A percentile compares a stretch with the other conserved stretches of the same genome.
Evolutionary conservation across 805 yeast genomes (phyloP).

Genomic region (Saccharomyces mikatae): DNA sequence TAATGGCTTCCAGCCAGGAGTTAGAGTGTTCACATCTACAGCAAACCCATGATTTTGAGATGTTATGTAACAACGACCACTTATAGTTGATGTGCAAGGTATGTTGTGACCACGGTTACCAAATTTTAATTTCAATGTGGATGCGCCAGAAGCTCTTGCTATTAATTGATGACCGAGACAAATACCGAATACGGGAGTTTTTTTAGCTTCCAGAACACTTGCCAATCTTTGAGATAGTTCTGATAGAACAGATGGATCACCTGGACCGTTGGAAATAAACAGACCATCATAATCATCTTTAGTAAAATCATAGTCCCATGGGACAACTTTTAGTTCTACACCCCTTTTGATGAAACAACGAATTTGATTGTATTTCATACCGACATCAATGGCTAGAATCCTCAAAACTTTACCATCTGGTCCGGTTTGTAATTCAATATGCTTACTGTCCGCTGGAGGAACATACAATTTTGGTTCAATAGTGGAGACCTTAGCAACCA

Average conservation of each 20-base stretch:
- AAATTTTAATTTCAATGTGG: constrained; percentile 83
- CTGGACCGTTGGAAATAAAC: constrained; percentile 97
- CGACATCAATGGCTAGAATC: constrained; percentile 89
- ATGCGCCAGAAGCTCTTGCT: constrained; percentile 93
- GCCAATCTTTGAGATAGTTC: constrained; percentile 55
- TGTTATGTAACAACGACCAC: constrained; percentile 96
- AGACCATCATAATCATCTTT: constrained; percentile 85
- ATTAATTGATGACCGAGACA: constrained; percentile 96
- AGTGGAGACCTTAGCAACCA: constrained; percentile 85
- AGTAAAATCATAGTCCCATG: constrained; percentile 86
- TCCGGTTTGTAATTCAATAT: constrained; percentile 41
- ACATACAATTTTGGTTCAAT: constrained; percentile 67
- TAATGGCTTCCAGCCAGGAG: constrained; percentile 82
- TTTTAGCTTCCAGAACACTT: constrained; percentile 50
- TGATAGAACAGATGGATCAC: constrained; percentile 88
- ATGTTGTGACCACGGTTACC: constrained; percentile 99
- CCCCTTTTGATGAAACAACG: constrained; percentile 95
- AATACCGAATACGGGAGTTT: constrained; percentile 92
- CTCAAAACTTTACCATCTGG: constrained; percentile 71
- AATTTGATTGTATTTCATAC: constrained; percentile 96
- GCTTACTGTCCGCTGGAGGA: constrained; percentile 45
- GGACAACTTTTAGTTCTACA: constrained; percentile 90
- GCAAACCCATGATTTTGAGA: constrained; percentile 99
- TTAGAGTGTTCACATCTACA: constrained; percentile 72
- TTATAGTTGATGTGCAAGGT: constrained; percentile 81